Conservation (phyloP, 2,329 filamentous ascomycete genomes). For the Canariomyces notabilis region DNA sequence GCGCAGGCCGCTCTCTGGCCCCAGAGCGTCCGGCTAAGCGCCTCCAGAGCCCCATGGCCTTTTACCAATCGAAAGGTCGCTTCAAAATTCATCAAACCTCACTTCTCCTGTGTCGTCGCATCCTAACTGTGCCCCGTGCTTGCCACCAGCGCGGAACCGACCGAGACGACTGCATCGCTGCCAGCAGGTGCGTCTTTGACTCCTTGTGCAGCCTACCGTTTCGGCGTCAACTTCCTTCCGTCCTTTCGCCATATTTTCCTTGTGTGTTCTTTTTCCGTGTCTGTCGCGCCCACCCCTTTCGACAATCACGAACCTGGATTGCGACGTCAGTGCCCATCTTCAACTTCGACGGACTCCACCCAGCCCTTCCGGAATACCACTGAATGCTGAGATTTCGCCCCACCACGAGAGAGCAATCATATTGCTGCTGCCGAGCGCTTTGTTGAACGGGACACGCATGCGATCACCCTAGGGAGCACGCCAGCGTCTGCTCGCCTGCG, state of each 20-base stretch:
- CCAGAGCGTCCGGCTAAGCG: conserved; percentile 21
- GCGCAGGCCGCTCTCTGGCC: conserved; percentile 20
- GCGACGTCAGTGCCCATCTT: conserved; percentile 21
- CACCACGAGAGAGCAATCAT: conserved; percentile 13
- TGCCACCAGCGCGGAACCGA: conserved; percentile 14
- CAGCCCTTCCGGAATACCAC: conserved; percentile 15
- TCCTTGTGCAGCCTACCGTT: background rate
- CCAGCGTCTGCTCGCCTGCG: conserved; percentile 1
- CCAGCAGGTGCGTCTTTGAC: conserved; percentile 11
- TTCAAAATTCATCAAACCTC: conserved; percentile 27
- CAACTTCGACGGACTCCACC: conserved; percentile 11
- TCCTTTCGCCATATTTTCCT: background rate
- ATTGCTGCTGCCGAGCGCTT: conserved; percentile 6
- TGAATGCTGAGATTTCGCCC: conserved; percentile 10
- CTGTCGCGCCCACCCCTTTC: conserved; percentile 4
- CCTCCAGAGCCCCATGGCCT: conserved; percentile 19
- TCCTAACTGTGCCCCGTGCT: conserved; percentile 13
- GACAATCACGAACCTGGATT: conserved; percentile 12
- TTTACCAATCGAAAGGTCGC: conserved; percentile 18
- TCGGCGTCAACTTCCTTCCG: background rate
- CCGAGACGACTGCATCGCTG: conserved; percentile 13
- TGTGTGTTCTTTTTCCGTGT: background rate
- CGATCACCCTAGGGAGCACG: conserved; percentile 6
- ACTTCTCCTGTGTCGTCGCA: conserved; percentile 16
- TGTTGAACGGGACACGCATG: conserved; percentile 13